These are phyloP conservation scores for Vachellia collinsii DNA, from an alignment of 306 rosid genomes.

Conservation along the genomic window DNA sequence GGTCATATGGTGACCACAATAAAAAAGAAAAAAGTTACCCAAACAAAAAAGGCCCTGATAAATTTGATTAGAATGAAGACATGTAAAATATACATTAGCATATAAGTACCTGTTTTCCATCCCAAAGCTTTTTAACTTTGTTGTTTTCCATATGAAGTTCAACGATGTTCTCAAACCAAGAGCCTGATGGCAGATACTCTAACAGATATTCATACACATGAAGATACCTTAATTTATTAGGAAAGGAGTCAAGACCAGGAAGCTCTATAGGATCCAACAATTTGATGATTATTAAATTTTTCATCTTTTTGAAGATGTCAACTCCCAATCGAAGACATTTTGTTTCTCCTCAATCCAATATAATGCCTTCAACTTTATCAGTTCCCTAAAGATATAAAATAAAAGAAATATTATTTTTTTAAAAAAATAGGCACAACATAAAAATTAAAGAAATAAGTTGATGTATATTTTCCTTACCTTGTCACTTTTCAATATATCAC, in stretches of 20 bases:
- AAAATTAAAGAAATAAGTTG: not conserved
- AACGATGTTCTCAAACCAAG: not conserved
- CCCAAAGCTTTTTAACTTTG: not conserved
- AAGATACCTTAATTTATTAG: not conserved
- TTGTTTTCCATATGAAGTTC: not conserved
- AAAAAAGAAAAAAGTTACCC: no score
- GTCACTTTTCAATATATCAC: not conserved
- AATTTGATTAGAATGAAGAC: not conserved
- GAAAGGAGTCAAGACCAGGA: not conserved
- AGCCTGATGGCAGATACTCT: not conserved
- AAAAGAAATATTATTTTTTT: no score
- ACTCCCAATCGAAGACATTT: not conserved
- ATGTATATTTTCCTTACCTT: not conserved
- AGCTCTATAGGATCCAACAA: not conserved
- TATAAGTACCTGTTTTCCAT: not conserved
- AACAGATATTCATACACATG: not conserved
- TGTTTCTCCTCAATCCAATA: not conserved
- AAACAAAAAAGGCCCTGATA: not conserved
- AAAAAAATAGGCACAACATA: no score
- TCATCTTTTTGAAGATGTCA: not conserved
- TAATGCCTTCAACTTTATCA: not conserved
- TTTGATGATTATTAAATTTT: not conserved
- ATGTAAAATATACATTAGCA: not conserved
- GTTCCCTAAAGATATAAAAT: not conserved
- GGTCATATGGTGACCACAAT: no score